A percentile compares a stretch with the other conserved stretches of the same genome.
phyloP scores from a whole-genome alignment of 2,329 filamentous ascomycete genomes.

The Neofusicoccum parvum region DNA sequence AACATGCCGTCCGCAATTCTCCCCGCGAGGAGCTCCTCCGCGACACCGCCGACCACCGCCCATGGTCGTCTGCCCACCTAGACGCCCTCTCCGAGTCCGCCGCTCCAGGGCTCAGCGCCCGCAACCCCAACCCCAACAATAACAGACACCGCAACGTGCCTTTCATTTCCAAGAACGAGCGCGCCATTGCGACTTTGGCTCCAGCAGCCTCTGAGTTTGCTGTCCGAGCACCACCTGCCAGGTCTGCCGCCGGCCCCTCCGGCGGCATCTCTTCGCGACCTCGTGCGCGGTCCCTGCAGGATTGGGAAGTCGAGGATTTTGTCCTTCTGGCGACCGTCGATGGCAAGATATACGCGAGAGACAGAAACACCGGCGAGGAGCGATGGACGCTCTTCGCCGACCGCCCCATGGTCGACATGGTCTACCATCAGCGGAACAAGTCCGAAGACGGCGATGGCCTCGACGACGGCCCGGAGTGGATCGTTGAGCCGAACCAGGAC shows the following conservation, averaged over 20 bases:
- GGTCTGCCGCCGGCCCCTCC: constrained; percentile 47
- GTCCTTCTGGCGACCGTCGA: constrained; percentile 99
- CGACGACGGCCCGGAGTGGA: constrained; percentile 90
- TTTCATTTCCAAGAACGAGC: constrained; percentile 65
- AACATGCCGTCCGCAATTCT: constrained; percentile 29
- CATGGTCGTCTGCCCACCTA: constrained; percentile 19
- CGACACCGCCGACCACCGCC: constrained; percentile 31
- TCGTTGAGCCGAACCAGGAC: constrained; percentile 87
- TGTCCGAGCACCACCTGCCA: constrained; percentile 90
- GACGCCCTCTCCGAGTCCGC: constrained; percentile 15
- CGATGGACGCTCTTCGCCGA: constrained; percentile 86
- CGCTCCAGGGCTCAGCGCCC: neutral
- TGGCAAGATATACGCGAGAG: constrained; percentile 89
- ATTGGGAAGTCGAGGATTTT: constrained; percentile 99
- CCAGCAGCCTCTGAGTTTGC: constrained; percentile 72
- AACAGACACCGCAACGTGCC: constrained; percentile 24
- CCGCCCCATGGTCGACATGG: constrained; percentile 87
- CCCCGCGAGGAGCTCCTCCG: constrained; percentile 32
- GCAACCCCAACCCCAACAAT: constrained; percentile 23
- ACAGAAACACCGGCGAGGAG: constrained; percentile 80
- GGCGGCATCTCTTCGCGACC: constrained; percentile 71
- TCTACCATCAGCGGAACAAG: constrained; percentile 66
- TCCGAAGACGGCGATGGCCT: constrained; percentile 31
- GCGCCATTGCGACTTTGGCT: constrained; percentile 92
- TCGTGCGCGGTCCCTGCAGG: constrained; percentile 91